These are phyloP conservation scores for Citrus trifoliata DNA, from an alignment of 345 rosid genomes.

Conservation along the genomic window DNA sequence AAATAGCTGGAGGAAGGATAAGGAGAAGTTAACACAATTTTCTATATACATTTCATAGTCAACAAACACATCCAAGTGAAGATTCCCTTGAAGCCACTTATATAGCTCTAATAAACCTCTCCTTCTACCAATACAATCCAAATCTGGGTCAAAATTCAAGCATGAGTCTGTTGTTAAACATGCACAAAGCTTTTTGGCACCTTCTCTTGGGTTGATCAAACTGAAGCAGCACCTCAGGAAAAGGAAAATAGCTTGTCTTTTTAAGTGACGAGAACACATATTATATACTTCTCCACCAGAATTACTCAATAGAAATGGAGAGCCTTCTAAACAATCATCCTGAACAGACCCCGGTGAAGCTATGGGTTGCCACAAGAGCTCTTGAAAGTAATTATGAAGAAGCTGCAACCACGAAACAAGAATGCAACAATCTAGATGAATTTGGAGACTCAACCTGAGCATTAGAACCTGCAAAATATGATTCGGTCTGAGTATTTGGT, in stretches of 20 bases:
- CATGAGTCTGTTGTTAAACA: slow-evolving; percentile 23
- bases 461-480: slow-evolving; percentile 63
- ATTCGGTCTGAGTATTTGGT: not conserved
- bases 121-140: slow-evolving; percentile 29
- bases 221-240: slow-evolving; percentile 65
- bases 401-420: slow-evolving; percentile 68
- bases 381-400: slow-evolving; percentile 58
- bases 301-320: slow-evolving; percentile 59
- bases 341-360: slow-evolving; percentile 17
- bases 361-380: slow-evolving; percentile 41
- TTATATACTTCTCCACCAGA: slow-evolving; percentile 31
- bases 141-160: slow-evolving; percentile 23
- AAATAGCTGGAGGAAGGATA: slow-evolving; percentile 65
- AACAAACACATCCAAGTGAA: slow-evolving; percentile 25
- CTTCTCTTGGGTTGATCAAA: slow-evolving; percentile 43
- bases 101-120: slow-evolving; percentile 50
- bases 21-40: slow-evolving; percentile 43
- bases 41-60: slow-evolving; percentile 34
- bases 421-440: slow-evolving; percentile 30
- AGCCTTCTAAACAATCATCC: slow-evolving; percentile 61
- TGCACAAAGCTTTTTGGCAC: slow-evolving; percentile 28
- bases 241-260: slow-evolving; percentile 63
- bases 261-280: slow-evolving; percentile 44
- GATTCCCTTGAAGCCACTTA: slow-evolving; percentile 59
- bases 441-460: slow-evolving; percentile 65